A percentile compares a stretch with the other conserved stretches of the same genome.
These are phyloP conservation scores for Jamesozyma hellenica DNA, from an alignment of 805 yeast genomes.

Conservation along the genomic window DNA sequence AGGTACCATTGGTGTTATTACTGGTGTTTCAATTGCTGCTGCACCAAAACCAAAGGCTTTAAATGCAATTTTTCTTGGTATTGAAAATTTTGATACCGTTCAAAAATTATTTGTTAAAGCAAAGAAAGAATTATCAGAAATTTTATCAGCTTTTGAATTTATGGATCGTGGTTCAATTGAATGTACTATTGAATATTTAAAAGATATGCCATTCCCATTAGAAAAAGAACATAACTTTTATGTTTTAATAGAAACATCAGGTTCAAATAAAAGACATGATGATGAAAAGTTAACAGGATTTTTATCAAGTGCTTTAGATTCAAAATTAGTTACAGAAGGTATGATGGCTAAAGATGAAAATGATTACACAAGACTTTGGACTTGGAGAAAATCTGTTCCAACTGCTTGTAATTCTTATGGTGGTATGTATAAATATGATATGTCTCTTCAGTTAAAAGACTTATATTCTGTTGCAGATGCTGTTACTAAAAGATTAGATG, in stretches of 20 bases:
- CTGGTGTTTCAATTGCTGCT: constrained; percentile 82
- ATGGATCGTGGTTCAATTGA: constrained; percentile 71
- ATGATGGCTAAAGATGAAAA: constrained; percentile 92
- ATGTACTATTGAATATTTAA: constrained; percentile 50
- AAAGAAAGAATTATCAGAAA: constrained; percentile 68
- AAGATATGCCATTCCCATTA: constrained; percentile 56
- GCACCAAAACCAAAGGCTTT: constrained; percentile 80
- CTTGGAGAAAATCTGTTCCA: constrained; percentile 90
- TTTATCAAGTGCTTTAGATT: constrained; percentile 75
- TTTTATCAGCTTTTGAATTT: constrained; percentile 85
- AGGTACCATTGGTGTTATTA: constrained; percentile 83
- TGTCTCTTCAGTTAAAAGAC: constrained; percentile 75
- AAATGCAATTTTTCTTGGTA: constrained; percentile 82
- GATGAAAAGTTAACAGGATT: constrained; percentile 80
- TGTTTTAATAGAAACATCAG: constrained; percentile 86
- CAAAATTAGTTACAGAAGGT: constrained; percentile 81
- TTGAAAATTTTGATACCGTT: constrained; percentile 73
- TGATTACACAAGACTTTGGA: constrained; percentile 75
- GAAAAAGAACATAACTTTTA: constrained; percentile 80
- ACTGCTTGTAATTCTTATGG: constrained; percentile 81
- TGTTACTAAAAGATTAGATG: constrained; percentile 47
- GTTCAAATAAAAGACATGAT: constrained; percentile 88
- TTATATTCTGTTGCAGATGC: constrained; percentile 78
- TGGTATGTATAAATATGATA: constrained; percentile 96
- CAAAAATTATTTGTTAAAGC: constrained; percentile 73